phyloP scores from a whole-genome alignment of 208 protist species.

The Acanthamoeba quina region DNA sequence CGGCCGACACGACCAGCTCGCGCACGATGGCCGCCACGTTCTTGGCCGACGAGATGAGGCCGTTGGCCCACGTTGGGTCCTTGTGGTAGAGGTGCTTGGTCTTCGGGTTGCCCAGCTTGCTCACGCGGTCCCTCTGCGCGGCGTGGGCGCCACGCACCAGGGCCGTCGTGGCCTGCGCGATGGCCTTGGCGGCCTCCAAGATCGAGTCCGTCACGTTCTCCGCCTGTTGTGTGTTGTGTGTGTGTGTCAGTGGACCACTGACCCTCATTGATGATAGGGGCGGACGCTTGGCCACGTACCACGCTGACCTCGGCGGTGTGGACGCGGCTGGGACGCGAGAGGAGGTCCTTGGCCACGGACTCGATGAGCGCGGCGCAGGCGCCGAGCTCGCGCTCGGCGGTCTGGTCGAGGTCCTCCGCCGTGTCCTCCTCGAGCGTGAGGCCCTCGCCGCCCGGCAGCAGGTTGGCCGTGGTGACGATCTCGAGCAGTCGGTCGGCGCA shows the following conservation, averaged over 20 bases:
- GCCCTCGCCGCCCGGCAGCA: conserved; percentile 72
- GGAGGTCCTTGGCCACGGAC: conserved; percentile 32
- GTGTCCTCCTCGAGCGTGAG: conserved; percentile 68
- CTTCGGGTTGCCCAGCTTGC: conserved; percentile 74
- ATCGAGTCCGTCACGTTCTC: conserved; percentile 61
- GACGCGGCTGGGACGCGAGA: background rate
- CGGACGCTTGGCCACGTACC: background rate
- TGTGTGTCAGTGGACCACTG: background rate
- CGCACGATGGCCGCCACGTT: conserved; percentile 19
- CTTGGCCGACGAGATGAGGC: conserved; percentile 46
- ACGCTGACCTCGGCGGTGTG: background rate
- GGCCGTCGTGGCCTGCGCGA: conserved; percentile 49
- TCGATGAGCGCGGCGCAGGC: conserved; percentile 57
- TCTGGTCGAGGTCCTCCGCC: conserved; percentile 62
- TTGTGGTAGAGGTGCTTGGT: conserved; percentile 76
- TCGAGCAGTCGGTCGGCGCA: conserved; percentile 69
- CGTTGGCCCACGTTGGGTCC: conserved; percentile 68
- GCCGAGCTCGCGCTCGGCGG: conserved; percentile 60
- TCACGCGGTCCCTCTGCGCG: conserved; percentile 61
- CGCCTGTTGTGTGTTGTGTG: background rate
- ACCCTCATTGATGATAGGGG: background rate
- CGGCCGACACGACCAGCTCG: conserved; percentile 4
- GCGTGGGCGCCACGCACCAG: conserved; percentile 54
- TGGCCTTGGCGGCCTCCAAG: conserved; percentile 54
- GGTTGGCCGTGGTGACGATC: conserved; percentile 61